A percentile compares a stretch with the other conserved stretches of the same genome.
phyloP scores from a whole-genome alignment of 179 eudicot genomes.

The Monotropa hypopitys region DNA sequence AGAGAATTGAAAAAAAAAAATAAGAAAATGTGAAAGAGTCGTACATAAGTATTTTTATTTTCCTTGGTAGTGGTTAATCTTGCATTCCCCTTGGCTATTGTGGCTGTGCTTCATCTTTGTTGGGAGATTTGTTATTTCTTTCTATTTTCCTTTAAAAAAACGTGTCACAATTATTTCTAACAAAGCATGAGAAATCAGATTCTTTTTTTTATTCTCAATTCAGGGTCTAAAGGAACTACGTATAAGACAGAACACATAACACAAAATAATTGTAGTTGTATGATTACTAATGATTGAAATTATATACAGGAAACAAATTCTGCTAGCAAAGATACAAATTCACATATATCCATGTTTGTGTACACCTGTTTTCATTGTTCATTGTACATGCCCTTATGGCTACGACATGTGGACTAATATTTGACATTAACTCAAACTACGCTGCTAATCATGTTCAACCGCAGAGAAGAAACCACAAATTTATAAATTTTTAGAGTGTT shows the following conservation, averaged over 20 bases:
- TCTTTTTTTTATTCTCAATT: too few species aligned
- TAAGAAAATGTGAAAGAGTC: too few species aligned
- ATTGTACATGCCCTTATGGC: background rate
- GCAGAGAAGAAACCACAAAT: background rate
- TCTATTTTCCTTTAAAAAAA: too few species aligned
- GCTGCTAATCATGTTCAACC: background rate
- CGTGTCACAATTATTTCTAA: too few species aligned
- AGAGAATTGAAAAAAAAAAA: too few species aligned
- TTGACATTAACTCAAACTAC: background rate
- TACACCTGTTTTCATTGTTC: background rate
- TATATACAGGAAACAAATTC: background rate
- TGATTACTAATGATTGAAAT: background rate
- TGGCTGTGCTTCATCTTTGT: too few species aligned
- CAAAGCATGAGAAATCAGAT: too few species aligned
- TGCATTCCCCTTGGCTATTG: too few species aligned
- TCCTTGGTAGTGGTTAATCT: too few species aligned
- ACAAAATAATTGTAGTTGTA: background rate
- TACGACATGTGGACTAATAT: background rate
- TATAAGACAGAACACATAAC: background rate
- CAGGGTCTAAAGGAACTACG: background rate
- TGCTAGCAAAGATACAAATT: background rate
- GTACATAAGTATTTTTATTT: too few species aligned
- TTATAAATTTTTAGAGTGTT: conserved; percentile 5
- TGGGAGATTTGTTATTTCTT: too few species aligned
- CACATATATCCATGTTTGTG: background rate